Evolutionary conservation across 2,329 filamentous ascomycete genomes (phyloP).

Genomic region (Neophaeococcomyces aloes): DNA sequence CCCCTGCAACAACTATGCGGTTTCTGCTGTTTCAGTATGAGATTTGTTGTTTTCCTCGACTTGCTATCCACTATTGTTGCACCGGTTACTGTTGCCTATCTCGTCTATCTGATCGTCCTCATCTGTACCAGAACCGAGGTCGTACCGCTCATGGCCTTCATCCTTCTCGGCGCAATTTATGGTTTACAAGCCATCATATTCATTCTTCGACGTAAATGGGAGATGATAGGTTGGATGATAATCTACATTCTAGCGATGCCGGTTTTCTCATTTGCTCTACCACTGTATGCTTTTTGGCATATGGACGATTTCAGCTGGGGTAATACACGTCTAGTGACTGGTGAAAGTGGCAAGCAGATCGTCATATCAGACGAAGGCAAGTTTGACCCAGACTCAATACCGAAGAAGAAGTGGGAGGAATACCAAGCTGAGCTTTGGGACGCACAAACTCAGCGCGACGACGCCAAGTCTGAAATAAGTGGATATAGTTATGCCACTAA

Average conservation of each 20-base stretch:
- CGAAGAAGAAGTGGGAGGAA: conserved; percentile 98
- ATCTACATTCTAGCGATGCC: conserved; percentile 87
- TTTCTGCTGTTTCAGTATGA: conserved; percentile 99
- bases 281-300: conserved; percentile 94
- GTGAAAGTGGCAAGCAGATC: conserved; percentile 84
- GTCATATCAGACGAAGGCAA: conserved; percentile 95
- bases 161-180: conserved; percentile 89
- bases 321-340: conserved; percentile 93
- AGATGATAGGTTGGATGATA: conserved; percentile 99
- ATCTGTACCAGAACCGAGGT: conserved; percentile 51
- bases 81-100: conserved; percentile 81
- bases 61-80: conserved; percentile 84
- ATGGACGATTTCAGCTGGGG: conserved; percentile 99
- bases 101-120: conserved; percentile 76
- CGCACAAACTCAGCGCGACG: conserved; percentile 70
- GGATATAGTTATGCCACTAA: conserved; percentile 92
- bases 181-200: conserved; percentile 96
- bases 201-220: conserved; percentile 92
- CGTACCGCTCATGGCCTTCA: conserved; percentile 75
- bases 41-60: conserved; percentile 92
- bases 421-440: conserved; percentile 98
- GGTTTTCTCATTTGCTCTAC: conserved; percentile 80
- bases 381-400: conserved; percentile 85
- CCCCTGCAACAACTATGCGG: conserved; percentile 89
- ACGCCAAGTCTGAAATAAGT: conserved; percentile 77